Percentiles rank a stretch among this genome's conserved stretches.
These are phyloP conservation scores for Kregervanrija delftensis DNA, from an alignment of 805 yeast species.

Conservation along the genomic window DNA sequence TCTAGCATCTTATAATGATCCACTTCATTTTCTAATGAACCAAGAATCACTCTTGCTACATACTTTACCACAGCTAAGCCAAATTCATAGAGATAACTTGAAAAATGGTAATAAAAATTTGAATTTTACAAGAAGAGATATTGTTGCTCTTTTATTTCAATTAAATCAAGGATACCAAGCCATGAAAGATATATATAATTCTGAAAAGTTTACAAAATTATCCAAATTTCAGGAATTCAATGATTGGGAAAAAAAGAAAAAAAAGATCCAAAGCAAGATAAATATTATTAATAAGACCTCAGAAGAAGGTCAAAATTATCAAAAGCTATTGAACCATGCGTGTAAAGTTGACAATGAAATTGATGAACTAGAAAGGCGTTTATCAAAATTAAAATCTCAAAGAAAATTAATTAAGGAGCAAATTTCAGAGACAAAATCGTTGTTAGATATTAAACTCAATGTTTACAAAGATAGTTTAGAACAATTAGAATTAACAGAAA, in stretches of 20 bases:
- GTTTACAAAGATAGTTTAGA: slow-evolving; percentile 32
- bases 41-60: slow-evolving; percentile 22
- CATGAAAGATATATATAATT: slow-evolving; percentile 38
- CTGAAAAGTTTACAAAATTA: slow-evolving; percentile 29
- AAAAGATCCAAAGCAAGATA: slow-evolving; percentile 29
- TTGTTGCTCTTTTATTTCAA: slow-evolving; percentile 26
- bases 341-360: slow-evolving; percentile 33
- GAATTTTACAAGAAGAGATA: slow-evolving; percentile 21
- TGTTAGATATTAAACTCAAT: slow-evolving; percentile 42
- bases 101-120: slow-evolving; percentile 30
- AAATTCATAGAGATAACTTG: slow-evolving; percentile 24
- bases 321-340: slow-evolving; percentile 28
- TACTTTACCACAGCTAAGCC: slow-evolving; percentile 19
- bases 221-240: slow-evolving; percentile 24
- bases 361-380: slow-evolving; percentile 28
- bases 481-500: slow-evolving; percentile 17
- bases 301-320: slow-evolving; percentile 36
- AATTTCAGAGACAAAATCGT: slow-evolving; percentile 39
- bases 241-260: slow-evolving; percentile 35
- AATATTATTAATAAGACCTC: slow-evolving; percentile 32
- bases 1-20: slow-evolving; percentile 14
- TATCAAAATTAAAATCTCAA: slow-evolving; percentile 29
- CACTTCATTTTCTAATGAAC: slow-evolving; percentile 27
- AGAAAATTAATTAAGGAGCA: slow-evolving; percentile 31
- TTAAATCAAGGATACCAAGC: slow-evolving; percentile 38